phyloP scores from a whole-genome alignment of 2,329 filamentous ascomycete genomes.

The Paraphaeosphaeria sporulosa region DNA sequence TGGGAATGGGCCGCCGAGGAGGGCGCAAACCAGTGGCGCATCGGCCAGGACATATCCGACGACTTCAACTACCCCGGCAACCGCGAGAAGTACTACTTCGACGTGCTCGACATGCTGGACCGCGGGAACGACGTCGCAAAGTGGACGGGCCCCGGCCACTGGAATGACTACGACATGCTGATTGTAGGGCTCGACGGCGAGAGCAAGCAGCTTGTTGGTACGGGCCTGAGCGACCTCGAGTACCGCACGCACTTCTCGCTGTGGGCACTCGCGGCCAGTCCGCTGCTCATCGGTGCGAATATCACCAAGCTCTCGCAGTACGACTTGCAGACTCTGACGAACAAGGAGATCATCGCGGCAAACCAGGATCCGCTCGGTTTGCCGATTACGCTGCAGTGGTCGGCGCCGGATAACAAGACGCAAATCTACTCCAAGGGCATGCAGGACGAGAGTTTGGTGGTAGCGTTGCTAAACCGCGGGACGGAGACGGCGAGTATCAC shows the following conservation, averaged over 20 bases:
- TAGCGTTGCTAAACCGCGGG: constrained; percentile 28
- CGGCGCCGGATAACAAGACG: constrained; percentile 19
- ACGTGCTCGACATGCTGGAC: constrained; percentile 52
- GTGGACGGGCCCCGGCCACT: constrained; percentile 29
- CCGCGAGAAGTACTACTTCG: constrained; percentile 44
- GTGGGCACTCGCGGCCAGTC: constrained; percentile 52
- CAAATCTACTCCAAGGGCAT: constrained; percentile 29
- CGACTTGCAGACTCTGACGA: constrained; percentile 51
- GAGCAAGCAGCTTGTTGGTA: constrained; percentile 31
- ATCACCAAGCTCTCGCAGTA: constrained; percentile 43
- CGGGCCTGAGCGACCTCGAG: constrained; percentile 37
- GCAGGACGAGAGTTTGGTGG: constrained; percentile 24
- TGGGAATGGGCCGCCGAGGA: constrained; percentile 33
- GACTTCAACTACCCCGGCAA: constrained; percentile 48
- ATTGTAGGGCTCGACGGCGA: constrained; percentile 34
- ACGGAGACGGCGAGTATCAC: constrained; percentile 26
- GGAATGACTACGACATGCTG: constrained; percentile 38
- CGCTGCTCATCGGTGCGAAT: constrained; percentile 51
- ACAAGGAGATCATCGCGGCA: constrained; percentile 54
- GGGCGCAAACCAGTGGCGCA: constrained; percentile 36
- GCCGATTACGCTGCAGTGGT: constrained; percentile 21
- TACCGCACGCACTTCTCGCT: constrained; percentile 53
- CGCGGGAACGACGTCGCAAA: constrained; percentile 33
- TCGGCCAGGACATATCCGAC: constrained; percentile 41
- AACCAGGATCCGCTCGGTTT: constrained; percentile 45